Evolutionary conservation across 2,329 filamentous ascomycete species (phyloP).

Genomic region (Trichoderma aggressivum): DNA sequence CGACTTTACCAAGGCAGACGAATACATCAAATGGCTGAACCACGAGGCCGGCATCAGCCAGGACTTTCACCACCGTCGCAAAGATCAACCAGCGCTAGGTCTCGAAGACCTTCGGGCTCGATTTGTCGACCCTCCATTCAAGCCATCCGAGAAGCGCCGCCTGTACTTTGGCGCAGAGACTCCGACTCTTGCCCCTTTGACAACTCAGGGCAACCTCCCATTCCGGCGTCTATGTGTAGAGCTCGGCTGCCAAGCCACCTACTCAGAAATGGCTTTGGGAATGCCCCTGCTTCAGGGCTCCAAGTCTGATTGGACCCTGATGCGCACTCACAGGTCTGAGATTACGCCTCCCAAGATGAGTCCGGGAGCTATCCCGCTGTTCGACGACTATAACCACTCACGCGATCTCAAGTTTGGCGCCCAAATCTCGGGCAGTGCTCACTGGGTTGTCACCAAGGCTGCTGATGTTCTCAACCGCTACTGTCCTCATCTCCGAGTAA

Average conservation of each 20-base stretch:
- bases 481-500: slow-evolving; percentile 79
- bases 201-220: slow-evolving; percentile 93
- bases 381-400: slow-evolving; percentile 75
- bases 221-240: slow-evolving; percentile 88
- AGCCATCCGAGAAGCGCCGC: slow-evolving; percentile 87
- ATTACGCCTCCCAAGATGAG: slow-evolving; percentile 66
- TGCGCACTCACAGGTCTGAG: slow-evolving; percentile 89
- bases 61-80: slow-evolving; percentile 40
- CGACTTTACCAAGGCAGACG: slow-evolving; percentile 68
- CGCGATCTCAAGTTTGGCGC: slow-evolving; percentile 86
- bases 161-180: slow-evolving; percentile 95
- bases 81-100: slow-evolving; percentile 42
- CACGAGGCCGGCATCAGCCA: slow-evolving; percentile 48
- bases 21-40: slow-evolving; percentile 75
- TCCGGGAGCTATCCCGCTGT: slow-evolving; percentile 48
- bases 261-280: slow-evolving; percentile 97
- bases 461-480: slow-evolving; percentile 75
- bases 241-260: slow-evolving; percentile 87
- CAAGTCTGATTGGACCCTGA: slow-evolving; percentile 89
- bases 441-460: slow-evolving; percentile 84
- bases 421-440: slow-evolving; percentile 89
- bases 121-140: slow-evolving; percentile 82
- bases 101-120: slow-evolving; percentile 70
- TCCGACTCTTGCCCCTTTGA: slow-evolving; percentile 87
- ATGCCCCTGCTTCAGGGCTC: slow-evolving; percentile 84